Evolutionary conservation across 2,329 filamentous ascomycete species (phyloP).

Genomic region (Hymenoscyphus repandus): DNA sequence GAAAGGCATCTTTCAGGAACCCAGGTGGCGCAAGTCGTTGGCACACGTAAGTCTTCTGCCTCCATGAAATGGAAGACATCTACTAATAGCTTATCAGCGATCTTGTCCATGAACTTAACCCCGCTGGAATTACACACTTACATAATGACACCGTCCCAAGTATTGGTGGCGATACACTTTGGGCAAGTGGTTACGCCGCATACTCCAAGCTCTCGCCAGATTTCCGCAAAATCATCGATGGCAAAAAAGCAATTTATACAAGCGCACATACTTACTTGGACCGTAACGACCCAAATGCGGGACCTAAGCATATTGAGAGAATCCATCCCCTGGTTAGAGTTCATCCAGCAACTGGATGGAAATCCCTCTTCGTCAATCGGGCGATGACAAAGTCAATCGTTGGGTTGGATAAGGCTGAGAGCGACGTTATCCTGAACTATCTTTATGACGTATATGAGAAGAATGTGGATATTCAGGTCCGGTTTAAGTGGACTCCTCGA

Average conservation of each 20-base stretch:
- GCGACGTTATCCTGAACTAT: slow-evolving; percentile 61
- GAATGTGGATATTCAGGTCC: slow-evolving; percentile 64
- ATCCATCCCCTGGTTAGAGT: slow-evolving; percentile 64
- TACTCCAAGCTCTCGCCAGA: slow-evolving; percentile 68
- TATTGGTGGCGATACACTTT: slow-evolving; percentile 65
- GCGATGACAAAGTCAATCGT: slow-evolving; percentile 65
- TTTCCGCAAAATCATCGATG: slow-evolving; percentile 67
- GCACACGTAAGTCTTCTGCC: slow-evolving; percentile 50
- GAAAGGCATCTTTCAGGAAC: slow-evolving; percentile 55
- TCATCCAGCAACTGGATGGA: slow-evolving; percentile 71
- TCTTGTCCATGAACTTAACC: slow-evolving; percentile 65
- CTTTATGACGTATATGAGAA: slow-evolving; percentile 64
- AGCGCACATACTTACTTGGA: slow-evolving; percentile 65
- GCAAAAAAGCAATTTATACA: slow-evolving; percentile 57
- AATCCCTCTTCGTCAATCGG: slow-evolving; percentile 66
- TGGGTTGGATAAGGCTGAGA: slow-evolving; percentile 63
- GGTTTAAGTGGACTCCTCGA: slow-evolving; percentile 64
- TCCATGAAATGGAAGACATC: too few species aligned
- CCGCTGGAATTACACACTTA: slow-evolving; percentile 64
- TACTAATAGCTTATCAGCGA: slow-evolving; percentile 40
- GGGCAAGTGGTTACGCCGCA: slow-evolving; percentile 65
- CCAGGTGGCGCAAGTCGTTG: slow-evolving; percentile 63
- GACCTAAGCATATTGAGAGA: slow-evolving; percentile 62
- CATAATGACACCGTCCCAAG: slow-evolving; percentile 58
- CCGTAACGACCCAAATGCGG: slow-evolving; percentile 52